phyloP scores from a whole-genome alignment of 768 basidiomycete species.

The Paxillus rubicundulus region DNA sequence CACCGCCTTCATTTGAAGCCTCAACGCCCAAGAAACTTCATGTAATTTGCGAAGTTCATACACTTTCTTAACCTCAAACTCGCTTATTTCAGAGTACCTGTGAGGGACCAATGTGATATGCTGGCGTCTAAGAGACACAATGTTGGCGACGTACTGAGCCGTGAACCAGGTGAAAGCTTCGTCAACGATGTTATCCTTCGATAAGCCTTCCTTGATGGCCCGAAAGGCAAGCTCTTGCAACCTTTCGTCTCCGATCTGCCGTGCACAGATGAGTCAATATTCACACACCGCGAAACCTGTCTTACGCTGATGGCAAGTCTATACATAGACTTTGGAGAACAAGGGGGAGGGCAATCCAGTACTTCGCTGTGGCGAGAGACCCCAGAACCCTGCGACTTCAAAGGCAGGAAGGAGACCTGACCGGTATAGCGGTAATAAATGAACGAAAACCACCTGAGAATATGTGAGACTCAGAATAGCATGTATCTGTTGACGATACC shows the following conservation, averaged over 20 bases:
- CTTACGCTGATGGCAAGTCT: slow-evolving; percentile 30
- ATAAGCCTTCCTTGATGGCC: slow-evolving; percentile 22
- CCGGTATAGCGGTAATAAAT: slow-evolving; percentile 32
- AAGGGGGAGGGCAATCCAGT: slow-evolving; percentile 6
- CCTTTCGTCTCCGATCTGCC: slow-evolving; percentile 25
- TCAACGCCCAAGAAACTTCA: too few species aligned
- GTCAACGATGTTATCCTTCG: slow-evolving; percentile 25
- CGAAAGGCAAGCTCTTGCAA: slow-evolving; percentile 25
- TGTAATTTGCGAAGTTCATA: too few species aligned
- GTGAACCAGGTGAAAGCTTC: slow-evolving; percentile 33
- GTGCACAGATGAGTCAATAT: neutral
- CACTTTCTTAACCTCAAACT: neutral
- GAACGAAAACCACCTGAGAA: slow-evolving; percentile 25
- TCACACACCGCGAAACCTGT: neutral
- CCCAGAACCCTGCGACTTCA: slow-evolving; percentile 16
- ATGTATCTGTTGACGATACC: neutral
- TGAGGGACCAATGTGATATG: neutral
- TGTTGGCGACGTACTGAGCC: slow-evolving; percentile 23
- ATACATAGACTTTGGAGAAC: slow-evolving; percentile 41
- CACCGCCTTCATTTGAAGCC: too few species aligned
- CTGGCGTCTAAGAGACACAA: neutral
- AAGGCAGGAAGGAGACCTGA: slow-evolving; percentile 21
- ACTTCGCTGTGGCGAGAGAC: neutral
- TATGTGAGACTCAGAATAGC: neutral
- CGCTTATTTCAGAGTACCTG: slow-evolving; percentile 14